These are phyloP conservation scores for Trametopsis cervina DNA, from an alignment of 768 basidiomycete species.

Conservation along the genomic window DNA sequence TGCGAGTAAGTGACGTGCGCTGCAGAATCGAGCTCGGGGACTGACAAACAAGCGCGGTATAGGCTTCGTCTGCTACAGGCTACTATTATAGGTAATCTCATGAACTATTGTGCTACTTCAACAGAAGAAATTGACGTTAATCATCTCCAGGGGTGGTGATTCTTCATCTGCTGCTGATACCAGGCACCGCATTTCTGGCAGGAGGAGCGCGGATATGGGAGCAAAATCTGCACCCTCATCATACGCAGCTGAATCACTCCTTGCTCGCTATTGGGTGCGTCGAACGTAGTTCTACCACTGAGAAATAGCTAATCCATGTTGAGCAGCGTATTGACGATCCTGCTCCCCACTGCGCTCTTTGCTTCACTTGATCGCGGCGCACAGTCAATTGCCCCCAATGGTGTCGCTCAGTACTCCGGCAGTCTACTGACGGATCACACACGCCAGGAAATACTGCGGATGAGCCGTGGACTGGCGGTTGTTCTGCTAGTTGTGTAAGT, in stretches of 20 bases:
- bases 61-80: slow-evolving; percentile 62
- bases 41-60: neutral
- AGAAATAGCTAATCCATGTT: neutral
- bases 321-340: slow-evolving; percentile 50
- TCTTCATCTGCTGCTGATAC: slow-evolving; percentile 66
- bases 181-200: slow-evolving; percentile 62
- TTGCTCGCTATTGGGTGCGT: slow-evolving; percentile 63
- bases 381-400: slow-evolving; percentile 11
- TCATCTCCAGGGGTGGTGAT: slow-evolving; percentile 51
- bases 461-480: slow-evolving; percentile 62
- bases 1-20: slow-evolving; percentile 57
- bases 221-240: slow-evolving; percentile 61
- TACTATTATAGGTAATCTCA: slow-evolving; percentile 59
- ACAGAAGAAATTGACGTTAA: neutral
- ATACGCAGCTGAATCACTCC: slow-evolving; percentile 61
- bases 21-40: neutral
- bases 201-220: slow-evolving; percentile 63
- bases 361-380: slow-evolving; percentile 42
- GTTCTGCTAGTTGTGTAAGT: slow-evolving; percentile 50
- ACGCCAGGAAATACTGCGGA: slow-evolving; percentile 42
- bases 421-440: slow-evolving; percentile 35
- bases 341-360: slow-evolving; percentile 65
- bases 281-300: neutral
- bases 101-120: too few species aligned
- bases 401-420: slow-evolving; percentile 14